These are phyloP conservation scores for Neospora caninum DNA, from an alignment of 169 alveolate genomes.

Conservation along the genomic window DNA sequence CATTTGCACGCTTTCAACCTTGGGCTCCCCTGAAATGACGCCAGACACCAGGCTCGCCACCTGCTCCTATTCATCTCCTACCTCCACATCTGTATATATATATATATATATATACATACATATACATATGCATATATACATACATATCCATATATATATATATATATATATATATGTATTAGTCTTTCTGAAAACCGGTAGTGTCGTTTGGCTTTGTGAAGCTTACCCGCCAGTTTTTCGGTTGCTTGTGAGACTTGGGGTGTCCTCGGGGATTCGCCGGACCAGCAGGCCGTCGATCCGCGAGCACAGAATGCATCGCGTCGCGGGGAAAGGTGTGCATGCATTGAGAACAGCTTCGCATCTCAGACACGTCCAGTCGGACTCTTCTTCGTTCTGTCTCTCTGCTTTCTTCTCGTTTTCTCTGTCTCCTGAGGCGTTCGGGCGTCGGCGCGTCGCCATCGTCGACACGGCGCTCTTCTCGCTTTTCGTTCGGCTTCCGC, in stretches of 20 bases:
- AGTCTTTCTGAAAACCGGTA: neutral
- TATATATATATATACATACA: neutral
- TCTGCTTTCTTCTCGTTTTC: neutral
- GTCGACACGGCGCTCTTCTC: neutral
- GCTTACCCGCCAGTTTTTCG: neutral
- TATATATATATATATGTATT: too few relatives aligned
- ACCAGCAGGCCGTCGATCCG: constrained; percentile 51
- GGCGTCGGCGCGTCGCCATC: neutral
- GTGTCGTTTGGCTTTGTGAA: neutral
- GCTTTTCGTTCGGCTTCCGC: neutral
- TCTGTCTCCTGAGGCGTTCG: neutral
- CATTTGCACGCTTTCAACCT: too few relatives aligned
- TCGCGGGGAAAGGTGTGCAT: neutral
- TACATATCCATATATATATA: neutral
- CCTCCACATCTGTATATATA: neutral
- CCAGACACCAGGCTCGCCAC: too few relatives aligned
- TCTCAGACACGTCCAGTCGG: constrained; percentile 8
- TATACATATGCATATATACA: neutral
- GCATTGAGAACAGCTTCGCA: constrained; percentile 14
- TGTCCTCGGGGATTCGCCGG: constrained; percentile 10
- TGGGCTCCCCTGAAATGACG: too few relatives aligned
- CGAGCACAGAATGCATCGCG: constrained; percentile 53
- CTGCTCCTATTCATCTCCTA: neutral
- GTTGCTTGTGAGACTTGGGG: neutral
- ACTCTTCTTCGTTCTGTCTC: neutral